Base-by-base conservation (phyloP, 129 eudicot genomes). In the Centrapalus pauciflorus region DNA sequence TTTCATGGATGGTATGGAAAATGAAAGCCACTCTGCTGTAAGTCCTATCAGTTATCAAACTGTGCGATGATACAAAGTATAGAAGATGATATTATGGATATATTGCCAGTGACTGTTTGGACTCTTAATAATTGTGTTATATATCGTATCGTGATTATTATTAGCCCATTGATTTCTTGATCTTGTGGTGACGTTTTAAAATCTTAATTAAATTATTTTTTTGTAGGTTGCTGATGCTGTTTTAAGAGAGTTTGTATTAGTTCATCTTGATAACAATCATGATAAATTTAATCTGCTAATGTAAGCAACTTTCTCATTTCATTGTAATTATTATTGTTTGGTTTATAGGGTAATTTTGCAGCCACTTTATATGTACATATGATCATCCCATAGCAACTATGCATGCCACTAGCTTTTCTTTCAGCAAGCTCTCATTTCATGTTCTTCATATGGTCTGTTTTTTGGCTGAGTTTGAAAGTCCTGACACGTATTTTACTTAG, bases 201-300 rank as follows among this genome's bases (percentile, higher is more conserved):
- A 54, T 19, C 37, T 49, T 72, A 46, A 17, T 40, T 45, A n/a
- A 20, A 4, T 50, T 29, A 20, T 29, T 9, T 57, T 62, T 72
- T 34, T 70, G 72, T 74, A 93, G 96, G 92, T 93, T 72, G 96
- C 89, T 29, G 85, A 83, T 14, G 89, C 92, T 67, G 90, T 93
- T 61, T 33, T 93, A 38, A 82, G 84, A 79, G 95, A 93, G 3
- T 88, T 74, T 67, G 69, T 93, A 55, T 78, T 93, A 65, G 96
- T 93, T 56, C 98, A 93, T 78, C 98, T 93, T 70, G 86, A 81
- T 46, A 79, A 80, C 74, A 86, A 93, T 66, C 82, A 84, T 56
- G 98, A 93, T 73, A 93, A 93, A 72, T 93, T 88, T 71, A 93
- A 83, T 66, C 85, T 93, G 51, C 82, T 93, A 54, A 89, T 88